Evolutionary conservation across 495 filamentous ascomycete species (phyloP), one percentile per base, ranked within the genome.

Genomic region (Melanomma pulvis-pyrius): DNA sequence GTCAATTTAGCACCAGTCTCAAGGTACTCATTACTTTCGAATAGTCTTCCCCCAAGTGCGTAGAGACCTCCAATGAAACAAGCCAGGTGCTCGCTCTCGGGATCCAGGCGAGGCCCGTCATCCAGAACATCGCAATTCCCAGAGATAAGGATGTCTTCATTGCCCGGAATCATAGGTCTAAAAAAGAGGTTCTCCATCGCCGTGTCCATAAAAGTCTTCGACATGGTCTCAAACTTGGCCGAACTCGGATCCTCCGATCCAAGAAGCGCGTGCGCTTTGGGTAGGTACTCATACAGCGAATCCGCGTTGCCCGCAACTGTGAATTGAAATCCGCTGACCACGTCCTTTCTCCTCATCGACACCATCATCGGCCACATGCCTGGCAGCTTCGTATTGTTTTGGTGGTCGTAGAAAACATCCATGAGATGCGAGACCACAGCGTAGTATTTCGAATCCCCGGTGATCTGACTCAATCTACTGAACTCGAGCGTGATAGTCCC

Each of bases 21-120:
- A 21, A 90, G 61, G 51, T 89, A 83, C 29, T 82, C 75, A 0
- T 82, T 73, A 6, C 80, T 79, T 17, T 86, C 75, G 69, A 88
- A 88, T 3, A 88, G 72, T 62, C 85, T 84, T 0, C 84, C 83
- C 0, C 81, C 86, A 22, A 88, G 79, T 21, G 79, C 81, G n/a
- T 86, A 82, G 67, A 84, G 87, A 13, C 85, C 86, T 32, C 86
- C 86, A 12, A 84, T 77, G 66, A 84, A 89, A 71, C 86, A 89
- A 24, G 82, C 81, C 3, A 88, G 77, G 69, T 89, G 86, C 56
- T 89, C 84, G 21, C 71, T 75, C 50, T 76, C 70, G 17, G 75
- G 74, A 34, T 82, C 75, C 1, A 82, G 61, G 7, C 74, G 7
- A 79, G 61, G 12, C 17, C 25, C 46, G 11, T 54, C 39, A 4